Evolutionary conservation across 164 flowering plant genomes (phyloP).

Genomic region (Nymphaea colorata): DNA sequence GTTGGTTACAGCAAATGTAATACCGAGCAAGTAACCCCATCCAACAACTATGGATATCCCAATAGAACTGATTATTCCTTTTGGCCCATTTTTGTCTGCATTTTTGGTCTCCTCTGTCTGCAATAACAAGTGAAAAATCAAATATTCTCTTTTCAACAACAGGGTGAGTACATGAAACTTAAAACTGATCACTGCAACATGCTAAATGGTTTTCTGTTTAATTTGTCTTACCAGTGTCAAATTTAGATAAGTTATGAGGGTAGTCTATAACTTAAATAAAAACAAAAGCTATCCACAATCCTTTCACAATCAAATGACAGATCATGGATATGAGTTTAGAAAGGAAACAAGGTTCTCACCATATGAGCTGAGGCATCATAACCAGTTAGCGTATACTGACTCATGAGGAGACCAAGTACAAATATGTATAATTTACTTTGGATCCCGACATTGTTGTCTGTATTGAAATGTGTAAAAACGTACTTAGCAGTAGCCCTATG

Average conservation of each 20-base stretch:
- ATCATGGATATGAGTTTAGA: neutral
- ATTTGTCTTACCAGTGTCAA: too few species aligned
- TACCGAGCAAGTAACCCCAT: slow-evolving; percentile 59
- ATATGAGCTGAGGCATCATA: slow-evolving; percentile 98
- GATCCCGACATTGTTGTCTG: slow-evolving; percentile 74
- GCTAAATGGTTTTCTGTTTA: too few species aligned
- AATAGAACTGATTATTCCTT: slow-evolving; percentile 81
- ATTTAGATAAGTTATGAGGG: too few species aligned
- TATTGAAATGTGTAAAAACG: slow-evolving; percentile 90
- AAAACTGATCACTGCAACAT: too few species aligned
- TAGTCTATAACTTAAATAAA: too few species aligned
- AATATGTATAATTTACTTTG: slow-evolving; percentile 59
- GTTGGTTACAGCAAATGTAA: slow-evolving; percentile 76
- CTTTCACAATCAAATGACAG: too few species aligned
- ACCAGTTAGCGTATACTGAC: slow-evolving; percentile 88
- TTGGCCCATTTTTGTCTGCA: slow-evolving; percentile 91
- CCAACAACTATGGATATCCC: slow-evolving; percentile 85
- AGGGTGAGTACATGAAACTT: too few species aligned
- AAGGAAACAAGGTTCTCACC: slow-evolving; percentile 27
- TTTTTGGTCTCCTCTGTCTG: slow-evolving; percentile 92
- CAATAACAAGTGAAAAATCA: slow-evolving; percentile 3
- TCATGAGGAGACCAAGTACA: slow-evolving; percentile 82
- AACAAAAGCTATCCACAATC: too few species aligned
- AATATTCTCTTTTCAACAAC: neutral
- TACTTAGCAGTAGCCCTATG: slow-evolving; percentile 65